Conservation (phyloP, 2,329 filamentous ascomycete species). For the Colletotrichum zoysiae region DNA sequence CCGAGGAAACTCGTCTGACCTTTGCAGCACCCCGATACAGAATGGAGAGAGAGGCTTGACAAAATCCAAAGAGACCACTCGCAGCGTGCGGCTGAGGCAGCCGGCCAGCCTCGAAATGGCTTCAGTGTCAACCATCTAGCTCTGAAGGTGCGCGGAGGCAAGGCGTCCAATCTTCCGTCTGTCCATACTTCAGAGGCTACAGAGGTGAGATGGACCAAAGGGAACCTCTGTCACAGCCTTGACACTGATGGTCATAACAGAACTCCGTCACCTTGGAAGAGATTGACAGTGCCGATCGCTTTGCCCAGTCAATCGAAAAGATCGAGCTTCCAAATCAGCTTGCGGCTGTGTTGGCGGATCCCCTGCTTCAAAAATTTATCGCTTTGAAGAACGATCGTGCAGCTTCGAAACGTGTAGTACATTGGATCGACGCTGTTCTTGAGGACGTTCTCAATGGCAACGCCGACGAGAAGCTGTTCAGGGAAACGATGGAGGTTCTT, state of each 20-base stretch:
- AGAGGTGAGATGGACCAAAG: conserved; percentile 61
- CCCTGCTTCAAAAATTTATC: conserved; percentile 82
- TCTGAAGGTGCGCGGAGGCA: conserved; percentile 52
- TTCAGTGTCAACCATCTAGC: conserved; percentile 74
- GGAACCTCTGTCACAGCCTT: background rate
- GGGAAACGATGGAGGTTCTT: conserved; percentile 68
- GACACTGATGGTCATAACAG: conserved; percentile 51
- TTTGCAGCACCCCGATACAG: conserved; percentile 76
- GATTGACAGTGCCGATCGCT: conserved; percentile 76
- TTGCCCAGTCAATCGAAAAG: conserved; percentile 80
- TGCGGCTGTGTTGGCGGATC: conserved; percentile 80
- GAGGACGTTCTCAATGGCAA: conserved; percentile 68
- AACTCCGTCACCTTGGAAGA: conserved; percentile 80
- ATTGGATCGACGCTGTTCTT: conserved; percentile 70
- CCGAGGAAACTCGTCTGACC: conserved; percentile 47
- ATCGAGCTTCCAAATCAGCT: conserved; percentile 87
- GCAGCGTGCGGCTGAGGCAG: conserved; percentile 56
- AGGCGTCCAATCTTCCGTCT: conserved; percentile 69
- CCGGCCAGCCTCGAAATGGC: conserved; percentile 59
- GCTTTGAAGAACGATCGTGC: conserved; percentile 70
- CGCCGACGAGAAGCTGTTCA: conserved; percentile 60
- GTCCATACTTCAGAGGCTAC: conserved; percentile 81
- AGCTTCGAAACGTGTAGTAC: conserved; percentile 64
- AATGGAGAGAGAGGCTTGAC: conserved; percentile 78
- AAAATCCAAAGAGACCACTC: conserved; percentile 73